Evolutionary conservation across 345 rosid species (phyloP), one percentile per base, ranked within the genome.

Genomic region (Ricinus communis): DNA sequence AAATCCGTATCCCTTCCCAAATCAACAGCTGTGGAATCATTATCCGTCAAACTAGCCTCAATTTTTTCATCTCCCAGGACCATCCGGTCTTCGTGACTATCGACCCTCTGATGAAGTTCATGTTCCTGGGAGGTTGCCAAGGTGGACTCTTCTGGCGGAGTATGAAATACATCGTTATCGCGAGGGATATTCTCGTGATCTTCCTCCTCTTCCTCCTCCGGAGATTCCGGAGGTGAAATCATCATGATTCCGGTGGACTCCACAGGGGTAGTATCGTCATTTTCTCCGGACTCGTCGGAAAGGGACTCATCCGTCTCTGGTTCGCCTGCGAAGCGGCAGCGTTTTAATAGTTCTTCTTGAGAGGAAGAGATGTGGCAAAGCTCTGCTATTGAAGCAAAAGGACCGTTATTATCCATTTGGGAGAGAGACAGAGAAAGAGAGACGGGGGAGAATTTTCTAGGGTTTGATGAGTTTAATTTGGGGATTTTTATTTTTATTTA

Each of bases 1-100:
- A 74, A 11, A 66, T 85, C 85, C 27, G 74, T 73, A 65, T 82
- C 85, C 77, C 77, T 74, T 45, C 82, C 83, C 79, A 83, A 70
- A 71, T 83, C 81, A 30, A 80, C 80, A 28, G 67, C 75, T 62
- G 45, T 59, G 55, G 9, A 64, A 18, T 46, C 61, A 18, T 46
- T 57, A 9, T 41, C 76, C 52, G 7, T n/a, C n/a, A n/a, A n/a
- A n/a, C n/a, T n/a, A 38, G 16, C 57, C 25, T 15, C 65, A 18
- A 25, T 33, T 15, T 25, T 64, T 33, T 43, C 36, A 27, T 40
- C 43, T 28, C n/a, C 21, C 8, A 47, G 68, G 12, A 15, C 58
- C 36, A 59, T 47, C 59, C 19, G 58, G 65, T 70, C 60, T 2
- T 63, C 55, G 41, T 43, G 47, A 18, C 8, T 28, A 22, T 33